phyloP scores from a whole-genome alignment of 306 rosid species.

The Parietaria judaica region DNA sequence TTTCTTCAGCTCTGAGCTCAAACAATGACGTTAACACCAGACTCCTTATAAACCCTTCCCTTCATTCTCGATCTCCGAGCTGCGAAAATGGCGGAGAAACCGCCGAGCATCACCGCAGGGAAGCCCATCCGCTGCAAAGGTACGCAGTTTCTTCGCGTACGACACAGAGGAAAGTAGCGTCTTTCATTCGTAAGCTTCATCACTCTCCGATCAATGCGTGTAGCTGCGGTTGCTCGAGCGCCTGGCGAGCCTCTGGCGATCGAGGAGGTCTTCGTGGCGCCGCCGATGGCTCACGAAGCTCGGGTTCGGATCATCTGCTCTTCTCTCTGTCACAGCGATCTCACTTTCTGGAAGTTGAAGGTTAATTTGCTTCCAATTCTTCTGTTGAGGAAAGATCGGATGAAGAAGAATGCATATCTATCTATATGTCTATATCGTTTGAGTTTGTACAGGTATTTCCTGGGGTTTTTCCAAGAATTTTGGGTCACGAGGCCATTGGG shows the following conservation, averaged over 20 bases:
- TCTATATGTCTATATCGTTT: neutral
- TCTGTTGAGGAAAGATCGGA: neutral
- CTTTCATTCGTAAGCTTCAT: neutral
- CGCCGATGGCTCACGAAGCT: constrained; percentile 66
- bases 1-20: too few species aligned
- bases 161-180: neutral
- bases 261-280: constrained; percentile 71
- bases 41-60: too few species aligned
- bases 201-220: too few species aligned
- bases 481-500: constrained; percentile 94
- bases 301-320: constrained; percentile 63
- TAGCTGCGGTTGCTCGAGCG: constrained; percentile 63
- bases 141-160: neutral
- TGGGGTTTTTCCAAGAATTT: constrained; percentile 58
- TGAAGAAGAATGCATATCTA: too few species aligned
- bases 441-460: constrained; percentile 41
- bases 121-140: constrained; percentile 68
- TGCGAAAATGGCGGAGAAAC: constrained; percentile 34
- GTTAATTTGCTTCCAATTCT: constrained; percentile 18
- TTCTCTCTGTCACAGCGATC: constrained; percentile 68
- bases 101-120: constrained; percentile 25
- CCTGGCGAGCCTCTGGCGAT: constrained; percentile 54
- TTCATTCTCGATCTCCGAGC: too few species aligned
- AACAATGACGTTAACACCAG: too few species aligned
- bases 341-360: constrained; percentile 74